These are phyloP conservation scores for Fennellomyces sp. DNA, from an alignment of 371 early-diverging fungal genomes.

Conservation along the genomic window DNA sequence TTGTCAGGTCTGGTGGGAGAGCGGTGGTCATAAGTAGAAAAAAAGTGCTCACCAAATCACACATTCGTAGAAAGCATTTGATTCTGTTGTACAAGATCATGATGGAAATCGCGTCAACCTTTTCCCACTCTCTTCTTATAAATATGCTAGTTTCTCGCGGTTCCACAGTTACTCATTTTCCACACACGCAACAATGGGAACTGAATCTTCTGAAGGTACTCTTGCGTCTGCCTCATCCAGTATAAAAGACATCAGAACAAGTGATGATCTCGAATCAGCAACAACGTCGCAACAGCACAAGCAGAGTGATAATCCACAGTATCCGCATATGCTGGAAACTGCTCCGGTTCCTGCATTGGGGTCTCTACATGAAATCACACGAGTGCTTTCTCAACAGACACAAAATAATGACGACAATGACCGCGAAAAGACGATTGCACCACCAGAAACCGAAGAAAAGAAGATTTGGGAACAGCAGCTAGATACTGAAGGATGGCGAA, in stretches of 20 bases:
- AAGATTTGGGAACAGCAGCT: conserved; percentile 11
- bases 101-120: not conserved
- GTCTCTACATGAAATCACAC: conserved; percentile 32
- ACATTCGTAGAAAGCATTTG: not conserved
- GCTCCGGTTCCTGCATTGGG: conserved; percentile 42
- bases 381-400: conserved; percentile 5
- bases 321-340: conserved; percentile 25
- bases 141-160: not conserved
- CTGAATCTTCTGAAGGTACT: not conserved
- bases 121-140: not conserved
- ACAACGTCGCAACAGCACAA: not conserved
- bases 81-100: not conserved
- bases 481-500: conserved; percentile 36
- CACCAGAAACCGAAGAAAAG: not conserved
- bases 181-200: not conserved
- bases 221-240: not conserved
- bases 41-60: not conserved
- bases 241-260: not conserved
- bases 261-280: not conserved
- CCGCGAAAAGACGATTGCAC: conserved; percentile 5
- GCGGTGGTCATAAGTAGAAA: too few species aligned
- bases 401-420: conserved; percentile 2
- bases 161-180: not conserved
- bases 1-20: too few species aligned
- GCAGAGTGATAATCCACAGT: not conserved